Evolutionary conservation across 2,329 filamentous ascomycete species (phyloP).

Genomic region (Aspergillus ochraceus): DNA sequence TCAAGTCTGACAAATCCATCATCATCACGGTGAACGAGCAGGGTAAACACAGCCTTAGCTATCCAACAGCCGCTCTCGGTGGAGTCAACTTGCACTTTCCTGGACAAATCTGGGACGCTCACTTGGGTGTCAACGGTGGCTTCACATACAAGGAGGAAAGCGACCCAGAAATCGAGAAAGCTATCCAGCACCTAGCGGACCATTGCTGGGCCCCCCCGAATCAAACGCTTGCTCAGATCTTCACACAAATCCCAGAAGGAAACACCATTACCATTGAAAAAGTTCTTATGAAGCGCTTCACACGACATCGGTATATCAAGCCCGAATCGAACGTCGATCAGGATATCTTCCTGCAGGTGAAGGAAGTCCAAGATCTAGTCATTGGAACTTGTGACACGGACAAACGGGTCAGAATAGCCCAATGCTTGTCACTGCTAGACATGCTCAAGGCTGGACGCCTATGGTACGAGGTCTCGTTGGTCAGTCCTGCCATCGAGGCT

Average conservation of each 20-base stretch:
- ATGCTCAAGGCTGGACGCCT: constrained; percentile 34
- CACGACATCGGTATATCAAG: constrained; percentile 29
- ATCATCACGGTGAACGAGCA: constrained; percentile 34
- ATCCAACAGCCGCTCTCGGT: constrained; percentile 30
- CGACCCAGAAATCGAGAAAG: constrained; percentile 27
- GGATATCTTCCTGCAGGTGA: constrained; percentile 36
- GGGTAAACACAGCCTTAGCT: constrained; percentile 29
- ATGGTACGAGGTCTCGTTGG: constrained; percentile 43
- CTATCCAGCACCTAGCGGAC: constrained; percentile 32
- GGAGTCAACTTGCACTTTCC: constrained; percentile 42
- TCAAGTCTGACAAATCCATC: constrained; percentile 28
- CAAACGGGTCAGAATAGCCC: constrained; percentile 27
- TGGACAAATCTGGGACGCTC: constrained; percentile 41
- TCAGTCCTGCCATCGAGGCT: constrained; percentile 36
- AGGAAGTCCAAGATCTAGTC: constrained; percentile 40
- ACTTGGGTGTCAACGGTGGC: constrained; percentile 30
- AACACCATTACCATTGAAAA: constrained; percentile 30
- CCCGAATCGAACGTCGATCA: constrained; percentile 12
- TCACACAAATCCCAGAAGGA: constrained; percentile 24
- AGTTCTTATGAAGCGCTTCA: constrained; percentile 35
- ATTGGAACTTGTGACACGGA: constrained; percentile 23
- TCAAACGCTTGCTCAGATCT: constrained; percentile 27
- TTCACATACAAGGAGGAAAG: constrained; percentile 22
- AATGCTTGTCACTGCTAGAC: constrained; percentile 22
- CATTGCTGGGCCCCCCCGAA: constrained; percentile 36